Evolutionary conservation across 148 eudicot species (phyloP), one percentile per base, ranked within the genome.

Genomic region (Limonium bicolor): DNA sequence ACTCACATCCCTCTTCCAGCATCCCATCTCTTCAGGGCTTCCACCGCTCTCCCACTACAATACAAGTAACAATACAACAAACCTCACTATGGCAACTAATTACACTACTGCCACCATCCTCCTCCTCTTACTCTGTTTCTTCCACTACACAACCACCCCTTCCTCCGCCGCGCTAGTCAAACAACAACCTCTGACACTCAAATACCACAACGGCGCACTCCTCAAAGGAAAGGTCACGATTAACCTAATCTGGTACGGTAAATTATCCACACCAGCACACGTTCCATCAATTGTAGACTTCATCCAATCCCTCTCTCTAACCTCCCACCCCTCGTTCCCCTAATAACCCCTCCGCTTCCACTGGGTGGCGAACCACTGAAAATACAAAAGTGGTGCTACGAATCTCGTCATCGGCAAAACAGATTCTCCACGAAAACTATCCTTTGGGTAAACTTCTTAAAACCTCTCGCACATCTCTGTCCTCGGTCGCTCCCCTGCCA

Each of bases 181-280:
- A 32, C 4, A 4, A 32, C 36, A 15, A 35, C 7, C 38, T 35
- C 17, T 12, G 13, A 19, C 16, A 12, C 8, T 72, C 0, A 20
- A 54, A 13, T 72, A 72, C 78, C 73, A 67, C 60, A 43, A 40
- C 2, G 73, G 73, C 59, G 65, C 64, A 9, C 78, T 67, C 40
- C 52, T 72, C 19, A 32, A 63, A 27, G 78, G 78, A 15, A 46
- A 46, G 26, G 56, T 68, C 25, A 13, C 70, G 19, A 61, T 72
- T 24, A 72, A 68, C 12, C 62, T 72, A 0, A 68, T 72, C 6
- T 72, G 73, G 78, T 72, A 72, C 51, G 78, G 78, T 2, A 63
- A 60, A 3, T 72, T 35, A n/a, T 72, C 60, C 42, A 38, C 26
- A 57, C 77, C 0, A 19, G 60, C 7, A 72, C 67, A 39, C 49